Percentiles rank a stretch among this genome's conserved stretches.
phyloP scores from a whole-genome alignment of 2,329 filamentous ascomycete genomes.

The Monascus ruber region DNA sequence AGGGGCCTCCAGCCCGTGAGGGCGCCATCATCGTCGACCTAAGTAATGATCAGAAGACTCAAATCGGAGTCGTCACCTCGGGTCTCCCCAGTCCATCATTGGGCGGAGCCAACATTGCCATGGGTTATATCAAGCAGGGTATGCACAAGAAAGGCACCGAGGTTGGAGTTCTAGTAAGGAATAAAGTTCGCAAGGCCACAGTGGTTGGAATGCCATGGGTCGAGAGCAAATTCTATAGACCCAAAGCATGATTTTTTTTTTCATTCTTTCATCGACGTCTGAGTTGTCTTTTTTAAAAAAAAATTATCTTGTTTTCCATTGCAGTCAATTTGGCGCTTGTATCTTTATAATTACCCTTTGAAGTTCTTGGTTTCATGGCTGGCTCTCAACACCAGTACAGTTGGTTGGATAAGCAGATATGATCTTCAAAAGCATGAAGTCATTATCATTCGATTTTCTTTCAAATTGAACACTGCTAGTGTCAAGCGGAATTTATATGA shows the following conservation, averaged over 20 bases:
- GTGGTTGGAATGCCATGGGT: slow-evolving; percentile 88
- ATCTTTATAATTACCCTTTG: too few relatives aligned
- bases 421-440: too few relatives aligned
- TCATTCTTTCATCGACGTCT: background rate
- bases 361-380: too few relatives aligned
- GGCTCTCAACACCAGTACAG: too few relatives aligned
- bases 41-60: slow-evolving; percentile 44
- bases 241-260: slow-evolving; percentile 7
- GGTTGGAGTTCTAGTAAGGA: slow-evolving; percentile 64
- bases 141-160: slow-evolving; percentile 76
- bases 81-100: slow-evolving; percentile 81
- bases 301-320: background rate
- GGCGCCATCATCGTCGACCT: slow-evolving; percentile 63
- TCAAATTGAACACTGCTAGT: too few relatives aligned
- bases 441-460: too few relatives aligned
- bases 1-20: slow-evolving; percentile 77
- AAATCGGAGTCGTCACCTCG: slow-evolving; percentile 73
- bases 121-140: slow-evolving; percentile 80
- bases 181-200: slow-evolving; percentile 60
- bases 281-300: too few relatives aligned
- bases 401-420: too few relatives aligned
- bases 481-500: too few relatives aligned
- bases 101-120: slow-evolving; percentile 76
- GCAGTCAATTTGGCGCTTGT: too few relatives aligned
- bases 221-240: slow-evolving; percentile 59